Percentiles rank a stretch among this genome's conserved stretches.
These are phyloP conservation scores for Blastocladiella emersonii DNA, from an alignment of 371 early-diverging fungal genomes.

Conservation along the genomic window DNA sequence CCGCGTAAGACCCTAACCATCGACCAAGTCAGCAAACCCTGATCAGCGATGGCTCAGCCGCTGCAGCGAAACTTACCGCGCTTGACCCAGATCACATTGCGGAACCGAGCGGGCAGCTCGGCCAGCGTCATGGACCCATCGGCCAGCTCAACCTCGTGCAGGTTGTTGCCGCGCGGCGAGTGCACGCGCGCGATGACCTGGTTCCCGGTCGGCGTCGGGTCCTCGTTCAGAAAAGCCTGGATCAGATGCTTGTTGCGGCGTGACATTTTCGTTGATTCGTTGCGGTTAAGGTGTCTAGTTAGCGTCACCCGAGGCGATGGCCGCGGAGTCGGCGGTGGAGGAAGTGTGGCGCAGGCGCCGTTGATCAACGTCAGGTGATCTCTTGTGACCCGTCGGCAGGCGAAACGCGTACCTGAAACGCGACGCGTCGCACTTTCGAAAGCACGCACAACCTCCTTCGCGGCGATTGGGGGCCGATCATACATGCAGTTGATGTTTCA, in stretches of 20 bases:
- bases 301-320: too few species aligned
- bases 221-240: background rate
- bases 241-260: slow-evolving; percentile 1
- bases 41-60: background rate
- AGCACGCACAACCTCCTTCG: too few species aligned
- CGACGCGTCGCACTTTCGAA: too few species aligned
- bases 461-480: too few species aligned
- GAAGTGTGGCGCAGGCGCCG: too few species aligned
- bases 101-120: slow-evolving; percentile 58
- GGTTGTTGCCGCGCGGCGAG: slow-evolving; percentile 54
- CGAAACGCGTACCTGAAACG: too few species aligned
- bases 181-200: slow-evolving; percentile 47
- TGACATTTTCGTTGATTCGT: too few species aligned
- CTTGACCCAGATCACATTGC: slow-evolving; percentile 72
- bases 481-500: too few species aligned
- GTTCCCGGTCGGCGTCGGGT: background rate
- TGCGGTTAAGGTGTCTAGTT: too few species aligned
- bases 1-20: slow-evolving; percentile 42
- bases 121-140: slow-evolving; percentile 42
- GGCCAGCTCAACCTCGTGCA: slow-evolving; percentile 50
- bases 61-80: slow-evolving; percentile 30
- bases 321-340: too few species aligned
- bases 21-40: background rate
- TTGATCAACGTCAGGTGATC: too few species aligned
- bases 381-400: too few species aligned